Conservation (phyloP, 768 basidiomycete species). For the Leccinum fibrillosum region DNA sequence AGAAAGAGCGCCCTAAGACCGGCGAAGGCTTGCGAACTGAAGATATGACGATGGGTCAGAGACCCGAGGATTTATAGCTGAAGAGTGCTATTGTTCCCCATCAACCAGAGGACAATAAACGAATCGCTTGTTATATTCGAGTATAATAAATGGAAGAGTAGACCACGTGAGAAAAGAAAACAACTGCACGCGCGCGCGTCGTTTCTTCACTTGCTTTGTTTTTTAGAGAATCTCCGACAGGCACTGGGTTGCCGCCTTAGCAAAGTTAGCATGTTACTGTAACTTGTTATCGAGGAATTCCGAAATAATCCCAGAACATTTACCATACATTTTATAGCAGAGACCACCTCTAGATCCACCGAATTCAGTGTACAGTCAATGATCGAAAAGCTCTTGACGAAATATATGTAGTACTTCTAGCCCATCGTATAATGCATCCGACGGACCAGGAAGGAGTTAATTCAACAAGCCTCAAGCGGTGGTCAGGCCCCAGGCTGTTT, state of each 20-base stretch:
- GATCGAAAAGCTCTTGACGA: not conserved
- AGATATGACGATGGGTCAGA: not conserved
- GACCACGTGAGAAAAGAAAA: not conserved
- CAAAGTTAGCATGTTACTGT: too few species aligned
- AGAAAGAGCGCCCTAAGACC: constrained; percentile 4
- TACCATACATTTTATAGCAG: not conserved
- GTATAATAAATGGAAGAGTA: not conserved
- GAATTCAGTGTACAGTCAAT: not conserved
- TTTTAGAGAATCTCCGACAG: not conserved
- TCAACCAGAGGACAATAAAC: constrained; percentile 11
- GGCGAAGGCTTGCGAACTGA: not conserved
- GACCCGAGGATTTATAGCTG: constrained; percentile 20
- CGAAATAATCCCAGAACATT: too few species aligned
- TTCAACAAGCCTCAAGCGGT: not conserved
- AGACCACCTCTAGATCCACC: not conserved
- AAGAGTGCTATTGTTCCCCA: constrained; percentile 17
- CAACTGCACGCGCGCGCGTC: not conserved
- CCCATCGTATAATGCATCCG: not conserved
- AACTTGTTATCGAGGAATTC: not conserved
- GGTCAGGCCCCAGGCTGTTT: not conserved
- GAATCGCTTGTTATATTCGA: constrained; percentile 3
- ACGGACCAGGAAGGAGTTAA: not conserved
- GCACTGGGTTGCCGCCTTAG: too few species aligned
- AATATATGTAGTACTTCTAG: not conserved
- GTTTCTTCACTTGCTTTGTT: not conserved